Base-by-base conservation (phyloP, 352 stramenopile species). In the Pythium guiyangense region DNA sequence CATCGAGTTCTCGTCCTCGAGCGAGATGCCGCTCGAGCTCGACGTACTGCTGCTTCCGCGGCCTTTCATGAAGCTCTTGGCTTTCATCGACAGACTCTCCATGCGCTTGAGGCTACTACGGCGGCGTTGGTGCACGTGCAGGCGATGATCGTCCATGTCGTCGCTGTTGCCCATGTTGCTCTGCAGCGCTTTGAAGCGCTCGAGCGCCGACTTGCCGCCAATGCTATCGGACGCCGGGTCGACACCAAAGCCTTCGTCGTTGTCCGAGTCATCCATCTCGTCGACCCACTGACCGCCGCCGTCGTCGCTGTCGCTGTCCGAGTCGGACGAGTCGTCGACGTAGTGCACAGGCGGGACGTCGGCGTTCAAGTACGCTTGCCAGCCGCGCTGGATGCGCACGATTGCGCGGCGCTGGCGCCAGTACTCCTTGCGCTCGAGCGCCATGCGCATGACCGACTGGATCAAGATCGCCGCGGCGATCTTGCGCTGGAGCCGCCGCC, bases 1-100 rank as follows among this genome's bases (percentile, higher is more conserved):
- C 76, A 90, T 94, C 57, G 81, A 74, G 56, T 94, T 94, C 63
- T 94, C 84, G 55, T 94, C 84, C 57, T 94, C 84, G 10, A 93
- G 56, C 25, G 76, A 78, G 56, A 87, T 87, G 54, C 76, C 77
- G 34, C 72, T 86, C 20, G 73, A 89, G 52, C 73, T 84, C n/a
- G 64, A 62, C 31, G 74, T 79, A 57, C 77, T 84, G n/a, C 70
- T 66, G 46, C 79, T 87, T 20, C 72, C 70, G 47, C 62, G 62
- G 18, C 70, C 48, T 56, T 84, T 88, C 64, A 91, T 82, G 34
- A 91, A 81, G 60, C 67, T 85, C 62, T 89, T 84, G 10, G 84
- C 81, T 31, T 79, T 81, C 11, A 70, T 68, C 11, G 81, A 88
- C 51, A 94, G 47, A 35, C 90, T 79, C 45, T 84, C 83, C n/a